Conservation (phyloP, 2,329 filamentous ascomycete species). For the Penicillium oxalicum region DNA sequence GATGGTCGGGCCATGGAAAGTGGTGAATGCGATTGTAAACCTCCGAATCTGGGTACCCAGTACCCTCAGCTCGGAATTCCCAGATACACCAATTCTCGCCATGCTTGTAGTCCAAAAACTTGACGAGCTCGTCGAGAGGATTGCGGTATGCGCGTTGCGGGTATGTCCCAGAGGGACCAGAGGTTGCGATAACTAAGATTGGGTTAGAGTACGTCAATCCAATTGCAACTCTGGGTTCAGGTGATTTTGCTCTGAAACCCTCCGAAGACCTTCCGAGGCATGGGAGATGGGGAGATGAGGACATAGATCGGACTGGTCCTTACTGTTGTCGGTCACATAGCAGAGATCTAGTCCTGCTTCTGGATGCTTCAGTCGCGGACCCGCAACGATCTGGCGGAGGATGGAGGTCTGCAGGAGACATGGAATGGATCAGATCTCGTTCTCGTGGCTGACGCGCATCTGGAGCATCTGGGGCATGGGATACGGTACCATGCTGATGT, state of each 20-base stretch:
- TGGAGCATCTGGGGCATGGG: background rate
- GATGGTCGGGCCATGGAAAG: constrained; percentile 95
- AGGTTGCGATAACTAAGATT: constrained; percentile 59
- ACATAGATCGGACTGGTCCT: constrained; percentile 1
- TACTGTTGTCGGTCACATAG: constrained; percentile 79
- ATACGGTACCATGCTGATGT: too few relatives aligned
- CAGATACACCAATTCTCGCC: constrained; percentile 85
- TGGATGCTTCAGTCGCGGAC: constrained; percentile 73
- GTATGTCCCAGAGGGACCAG: constrained; percentile 82
- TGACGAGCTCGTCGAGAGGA: constrained; percentile 77
- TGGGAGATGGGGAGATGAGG: too few relatives aligned
- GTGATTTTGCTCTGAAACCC: too few relatives aligned
- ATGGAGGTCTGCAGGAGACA: constrained; percentile 55
- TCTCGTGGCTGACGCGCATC: background rate
- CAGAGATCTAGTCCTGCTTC: constrained; percentile 90
- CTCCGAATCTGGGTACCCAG: constrained; percentile 85
- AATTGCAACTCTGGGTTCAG: background rate
- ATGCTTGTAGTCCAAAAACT: constrained; percentile 82
- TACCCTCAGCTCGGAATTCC: constrained; percentile 96
- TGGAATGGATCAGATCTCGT: background rate
- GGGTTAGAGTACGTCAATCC: background rate
- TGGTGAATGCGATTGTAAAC: constrained; percentile 82
- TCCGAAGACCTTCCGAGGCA: too few relatives aligned
- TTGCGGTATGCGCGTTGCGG: constrained; percentile 91
- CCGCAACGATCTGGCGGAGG: constrained; percentile 84